Conservation (phyloP, 805 yeast genomes). For the Metschnikowia amazonensis region DNA sequence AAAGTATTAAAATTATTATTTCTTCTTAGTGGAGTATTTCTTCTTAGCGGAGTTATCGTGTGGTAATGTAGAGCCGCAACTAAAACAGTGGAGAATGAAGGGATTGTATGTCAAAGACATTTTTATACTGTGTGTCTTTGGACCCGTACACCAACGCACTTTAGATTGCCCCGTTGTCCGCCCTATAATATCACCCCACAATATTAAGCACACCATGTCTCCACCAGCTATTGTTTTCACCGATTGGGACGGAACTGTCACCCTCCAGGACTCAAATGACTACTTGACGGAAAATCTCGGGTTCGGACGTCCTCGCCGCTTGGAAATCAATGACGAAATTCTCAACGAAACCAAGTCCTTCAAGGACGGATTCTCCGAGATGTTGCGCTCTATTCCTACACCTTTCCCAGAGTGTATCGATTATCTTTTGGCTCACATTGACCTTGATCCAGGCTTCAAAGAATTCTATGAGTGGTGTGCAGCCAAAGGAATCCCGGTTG, state of each 20-base stretch:
- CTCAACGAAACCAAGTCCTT: conserved; percentile 64
- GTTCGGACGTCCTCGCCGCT: conserved; percentile 68
- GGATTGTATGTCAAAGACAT: no score
- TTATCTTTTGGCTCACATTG: conserved; percentile 55
- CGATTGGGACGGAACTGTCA: conserved; percentile 98
- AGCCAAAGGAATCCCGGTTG: conserved; percentile 68
- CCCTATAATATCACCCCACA: conserved; percentile 26
- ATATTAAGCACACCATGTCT: conserved; percentile 12
- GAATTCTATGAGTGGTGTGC: conserved; percentile 77
- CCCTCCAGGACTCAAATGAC: conserved; percentile 93
- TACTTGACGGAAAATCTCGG: conserved; percentile 86
- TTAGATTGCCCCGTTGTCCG: conserved; percentile 66
- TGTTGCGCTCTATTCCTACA: conserved; percentile 74
- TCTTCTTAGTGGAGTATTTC: no score
- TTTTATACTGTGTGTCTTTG: no score
- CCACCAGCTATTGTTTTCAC: conserved; percentile 80
- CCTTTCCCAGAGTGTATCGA: conserved; percentile 85
- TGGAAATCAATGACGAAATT: conserved; percentile 65
- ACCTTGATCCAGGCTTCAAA: conserved; percentile 88
- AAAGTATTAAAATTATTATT: no score
- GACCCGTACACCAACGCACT: background rate
- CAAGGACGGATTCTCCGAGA: conserved; percentile 77
- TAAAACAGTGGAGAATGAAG: no score
- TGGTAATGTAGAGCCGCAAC: no score
- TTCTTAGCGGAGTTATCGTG: no score